A percentile compares a stretch with the other conserved stretches of the same genome.
These are phyloP conservation scores for Strigomonas galati DNA, from an alignment of 208 protist species.

Conservation along the genomic window DNA sequence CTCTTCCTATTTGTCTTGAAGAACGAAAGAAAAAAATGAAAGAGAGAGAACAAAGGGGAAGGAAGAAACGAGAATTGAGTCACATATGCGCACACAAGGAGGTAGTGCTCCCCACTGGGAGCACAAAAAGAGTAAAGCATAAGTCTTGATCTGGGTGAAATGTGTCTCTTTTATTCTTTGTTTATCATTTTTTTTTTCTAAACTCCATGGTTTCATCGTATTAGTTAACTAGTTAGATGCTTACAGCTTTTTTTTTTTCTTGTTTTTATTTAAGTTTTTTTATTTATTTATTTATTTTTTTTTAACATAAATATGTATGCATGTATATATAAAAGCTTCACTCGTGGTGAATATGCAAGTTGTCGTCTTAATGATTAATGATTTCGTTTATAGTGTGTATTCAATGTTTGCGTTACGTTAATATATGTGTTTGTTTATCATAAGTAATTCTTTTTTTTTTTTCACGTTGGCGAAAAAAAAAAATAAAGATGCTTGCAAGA, in stretches of 20 bases:
- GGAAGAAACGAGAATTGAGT: neutral
- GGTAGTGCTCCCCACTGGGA: neutral
- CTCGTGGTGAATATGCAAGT: neutral
- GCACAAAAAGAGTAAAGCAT: neutral
- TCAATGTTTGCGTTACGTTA: too few species aligned
- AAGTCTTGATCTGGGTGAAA: neutral
- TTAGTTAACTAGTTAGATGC: neutral
- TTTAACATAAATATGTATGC: too few species aligned
- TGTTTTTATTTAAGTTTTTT: conserved; percentile 1
- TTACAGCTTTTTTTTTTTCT: neutral
- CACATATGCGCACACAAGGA: conserved; percentile 1
- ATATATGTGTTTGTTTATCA: too few species aligned
- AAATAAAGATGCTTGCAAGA: neutral
- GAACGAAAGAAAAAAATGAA: conserved; percentile 9
- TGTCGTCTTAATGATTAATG: neutral
- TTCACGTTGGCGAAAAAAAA: neutral
- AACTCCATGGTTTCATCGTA: too few species aligned
- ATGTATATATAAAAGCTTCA: too few species aligned
- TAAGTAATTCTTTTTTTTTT: neutral
- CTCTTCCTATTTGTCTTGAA: neutral
- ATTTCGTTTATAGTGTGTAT: neutral
- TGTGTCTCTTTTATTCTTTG: too few species aligned
- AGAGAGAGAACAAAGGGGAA: conserved; percentile 2
- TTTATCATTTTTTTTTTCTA: too few species aligned
- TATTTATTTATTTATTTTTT: neutral